A percentile compares a stretch with the other conserved stretches of the same genome.
These are phyloP conservation scores for Maudiozyma turicensis DNA, from an alignment of 805 yeast species.

Conservation along the genomic window DNA sequence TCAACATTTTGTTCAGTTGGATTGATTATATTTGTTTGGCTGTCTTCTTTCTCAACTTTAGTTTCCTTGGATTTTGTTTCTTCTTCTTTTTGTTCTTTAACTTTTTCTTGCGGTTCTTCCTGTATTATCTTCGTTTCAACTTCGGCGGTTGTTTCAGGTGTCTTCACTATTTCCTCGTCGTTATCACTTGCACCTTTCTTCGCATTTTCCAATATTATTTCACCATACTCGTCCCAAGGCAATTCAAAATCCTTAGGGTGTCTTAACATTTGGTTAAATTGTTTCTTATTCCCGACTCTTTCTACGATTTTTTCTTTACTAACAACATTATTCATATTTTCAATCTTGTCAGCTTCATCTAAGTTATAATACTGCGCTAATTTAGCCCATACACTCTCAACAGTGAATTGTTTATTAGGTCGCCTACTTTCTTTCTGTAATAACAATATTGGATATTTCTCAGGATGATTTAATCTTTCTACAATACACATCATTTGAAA, in stretches of 20 bases:
- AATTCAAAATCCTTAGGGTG: conserved; percentile 28
- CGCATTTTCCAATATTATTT: conserved; percentile 33
- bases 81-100: background rate
- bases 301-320: background rate
- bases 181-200: conserved; percentile 1
- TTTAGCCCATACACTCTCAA: conserved; percentile 49
- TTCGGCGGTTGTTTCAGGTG: background rate
- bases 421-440: conserved; percentile 20
- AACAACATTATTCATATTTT: conserved; percentile 20
- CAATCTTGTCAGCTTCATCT: conserved; percentile 47
- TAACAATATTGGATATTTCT: conserved; percentile 30
- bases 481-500: conserved; percentile 32
- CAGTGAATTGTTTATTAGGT: conserved; percentile 28
- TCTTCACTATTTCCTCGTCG: background rate
- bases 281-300: background rate
- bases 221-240: conserved; percentile 40
- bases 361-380: conserved; percentile 46
- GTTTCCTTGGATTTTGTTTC: background rate
- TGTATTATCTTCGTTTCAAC: background rate
- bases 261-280: conserved; percentile 1
- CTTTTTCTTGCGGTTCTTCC: background rate
- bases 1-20: too few species aligned
- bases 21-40: too few species aligned
- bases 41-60: background rate
- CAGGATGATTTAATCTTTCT: conserved; percentile 32